These are phyloP conservation scores for Xylaria polymorpha DNA, from an alignment of 2,329 filamentous ascomycete species.

Conservation along the genomic window DNA sequence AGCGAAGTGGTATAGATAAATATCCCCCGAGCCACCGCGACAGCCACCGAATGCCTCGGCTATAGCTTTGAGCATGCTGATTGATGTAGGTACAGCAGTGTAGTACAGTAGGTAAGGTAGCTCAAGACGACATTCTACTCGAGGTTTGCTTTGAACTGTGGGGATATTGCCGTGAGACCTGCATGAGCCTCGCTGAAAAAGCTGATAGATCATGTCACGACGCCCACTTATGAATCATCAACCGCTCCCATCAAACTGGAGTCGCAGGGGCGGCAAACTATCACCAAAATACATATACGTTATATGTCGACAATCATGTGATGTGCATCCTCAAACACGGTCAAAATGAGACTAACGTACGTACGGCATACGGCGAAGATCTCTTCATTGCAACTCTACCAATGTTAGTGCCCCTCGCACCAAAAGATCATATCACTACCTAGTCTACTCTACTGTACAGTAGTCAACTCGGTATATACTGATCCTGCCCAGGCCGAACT, in stretches of 20 bases:
- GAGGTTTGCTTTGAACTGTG: neutral
- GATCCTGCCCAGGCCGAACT: neutral
- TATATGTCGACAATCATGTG: conserved; percentile 25
- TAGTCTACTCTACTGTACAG: conserved; percentile 29
- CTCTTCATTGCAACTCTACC: conserved; percentile 9
- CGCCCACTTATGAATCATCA: neutral
- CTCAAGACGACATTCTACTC: neutral
- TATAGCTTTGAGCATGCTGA: neutral
- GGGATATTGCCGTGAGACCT: conserved; percentile 9
- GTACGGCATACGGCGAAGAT: conserved; percentile 13
- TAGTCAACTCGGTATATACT: conserved; percentile 3
- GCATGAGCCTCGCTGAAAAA: conserved; percentile 4
- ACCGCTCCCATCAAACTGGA: conserved; percentile 11
- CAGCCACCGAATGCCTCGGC: neutral
- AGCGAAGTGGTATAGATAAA: no score
- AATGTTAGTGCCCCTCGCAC: neutral
- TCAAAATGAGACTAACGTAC: conserved; percentile 38
- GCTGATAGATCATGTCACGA: neutral
- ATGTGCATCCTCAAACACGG: conserved; percentile 39
- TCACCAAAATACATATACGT: neutral
- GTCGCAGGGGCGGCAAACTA: neutral
- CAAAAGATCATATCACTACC: conserved; percentile 14
- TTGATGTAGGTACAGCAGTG: no score
- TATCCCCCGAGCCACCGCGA: conserved; percentile 5
- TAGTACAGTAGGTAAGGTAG: neutral